phyloP scores from a whole-genome alignment of 768 basidiomycete species.

The Cystobasidium onofrii region DNA sequence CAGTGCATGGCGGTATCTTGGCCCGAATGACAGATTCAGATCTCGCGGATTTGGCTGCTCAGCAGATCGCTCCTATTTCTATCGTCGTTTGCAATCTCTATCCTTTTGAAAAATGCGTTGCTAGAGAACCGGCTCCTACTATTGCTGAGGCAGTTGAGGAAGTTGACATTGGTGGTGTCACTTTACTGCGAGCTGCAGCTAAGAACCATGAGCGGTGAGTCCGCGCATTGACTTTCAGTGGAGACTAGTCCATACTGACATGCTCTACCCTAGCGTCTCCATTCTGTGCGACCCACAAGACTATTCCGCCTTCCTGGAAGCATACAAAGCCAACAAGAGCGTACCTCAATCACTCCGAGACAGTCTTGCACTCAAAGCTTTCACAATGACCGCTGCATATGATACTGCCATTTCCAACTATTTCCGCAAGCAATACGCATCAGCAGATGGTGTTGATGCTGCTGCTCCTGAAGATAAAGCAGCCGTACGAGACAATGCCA shows the following conservation, averaged over 20 bases:
- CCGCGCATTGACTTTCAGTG: neutral
- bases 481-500: constrained; percentile 56
- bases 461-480: constrained; percentile 56
- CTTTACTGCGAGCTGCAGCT: constrained; percentile 90
- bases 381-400: constrained; percentile 89
- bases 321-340: constrained; percentile 67
- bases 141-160: constrained; percentile 91
- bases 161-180: constrained; percentile 97
- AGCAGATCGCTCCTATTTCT: constrained; percentile 81
- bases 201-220: constrained; percentile 79
- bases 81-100: constrained; percentile 99
- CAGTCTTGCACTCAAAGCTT: constrained; percentile 77
- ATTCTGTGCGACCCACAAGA: constrained; percentile 73
- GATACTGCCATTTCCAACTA: constrained; percentile 93
- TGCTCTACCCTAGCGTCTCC: constrained; percentile 35
- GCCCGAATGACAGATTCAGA: constrained; percentile 87
- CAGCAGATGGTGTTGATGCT: constrained; percentile 52
- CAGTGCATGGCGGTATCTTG: constrained; percentile 94
- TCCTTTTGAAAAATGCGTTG: constrained; percentile 85
- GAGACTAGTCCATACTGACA: neutral
- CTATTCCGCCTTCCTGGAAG: constrained; percentile 69
- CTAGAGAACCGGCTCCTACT: constrained; percentile 71
- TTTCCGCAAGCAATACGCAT: constrained; percentile 91
- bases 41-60: constrained; percentile 69
- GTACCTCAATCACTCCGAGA: constrained; percentile 63